Conservation (phyloP, 352 stramenopile species). For the Phytophthora meadii region DNA sequence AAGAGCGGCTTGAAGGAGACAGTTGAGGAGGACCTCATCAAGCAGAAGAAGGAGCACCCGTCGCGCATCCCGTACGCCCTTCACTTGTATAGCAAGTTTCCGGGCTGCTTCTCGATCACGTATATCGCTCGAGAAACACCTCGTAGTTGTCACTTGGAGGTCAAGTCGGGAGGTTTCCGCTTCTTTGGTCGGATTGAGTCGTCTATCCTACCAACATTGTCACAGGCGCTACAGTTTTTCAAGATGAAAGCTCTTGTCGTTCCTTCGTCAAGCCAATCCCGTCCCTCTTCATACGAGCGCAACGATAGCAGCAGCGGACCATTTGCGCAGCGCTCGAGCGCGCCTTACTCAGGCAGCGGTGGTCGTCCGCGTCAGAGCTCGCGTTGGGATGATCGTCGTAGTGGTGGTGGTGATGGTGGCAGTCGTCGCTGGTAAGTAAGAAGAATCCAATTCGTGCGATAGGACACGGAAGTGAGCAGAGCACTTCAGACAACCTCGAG, state of each 20-base stretch:
- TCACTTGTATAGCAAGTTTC: slow-evolving; percentile 88
- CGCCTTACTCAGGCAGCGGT: slow-evolving; percentile 46
- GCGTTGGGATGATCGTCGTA: slow-evolving; percentile 75
- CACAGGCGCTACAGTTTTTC: slow-evolving; percentile 88
- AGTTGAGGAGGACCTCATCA: slow-evolving; percentile 88
- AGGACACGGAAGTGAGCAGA: not conserved
- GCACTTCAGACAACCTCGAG: slow-evolving; percentile 7
- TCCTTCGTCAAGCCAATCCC: slow-evolving; percentile 48
- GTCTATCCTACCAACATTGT: slow-evolving; percentile 80
- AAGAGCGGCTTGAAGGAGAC: slow-evolving; percentile 71
- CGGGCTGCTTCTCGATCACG: slow-evolving; percentile 90
- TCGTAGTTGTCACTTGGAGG: slow-evolving; percentile 88
- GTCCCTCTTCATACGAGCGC: slow-evolving; percentile 53
- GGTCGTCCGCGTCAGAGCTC: slow-evolving; percentile 67
- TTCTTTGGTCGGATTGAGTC: slow-evolving; percentile 91
- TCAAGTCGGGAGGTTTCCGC: slow-evolving; percentile 84
- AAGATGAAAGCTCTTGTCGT: slow-evolving; percentile 88
- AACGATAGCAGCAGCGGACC: slow-evolving; percentile 55
- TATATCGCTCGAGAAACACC: slow-evolving; percentile 86
- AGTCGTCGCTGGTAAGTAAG: slow-evolving; percentile 39
- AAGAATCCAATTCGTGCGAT: slow-evolving; percentile 1
- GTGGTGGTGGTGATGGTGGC: slow-evolving; percentile 36
- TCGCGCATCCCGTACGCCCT: slow-evolving; percentile 85
- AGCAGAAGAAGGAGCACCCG: slow-evolving; percentile 89
- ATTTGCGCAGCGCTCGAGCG: slow-evolving; percentile 65